phyloP scores from a whole-genome alignment of 2,329 filamentous ascomycete genomes.

The Curvularia verruculosa region DNA sequence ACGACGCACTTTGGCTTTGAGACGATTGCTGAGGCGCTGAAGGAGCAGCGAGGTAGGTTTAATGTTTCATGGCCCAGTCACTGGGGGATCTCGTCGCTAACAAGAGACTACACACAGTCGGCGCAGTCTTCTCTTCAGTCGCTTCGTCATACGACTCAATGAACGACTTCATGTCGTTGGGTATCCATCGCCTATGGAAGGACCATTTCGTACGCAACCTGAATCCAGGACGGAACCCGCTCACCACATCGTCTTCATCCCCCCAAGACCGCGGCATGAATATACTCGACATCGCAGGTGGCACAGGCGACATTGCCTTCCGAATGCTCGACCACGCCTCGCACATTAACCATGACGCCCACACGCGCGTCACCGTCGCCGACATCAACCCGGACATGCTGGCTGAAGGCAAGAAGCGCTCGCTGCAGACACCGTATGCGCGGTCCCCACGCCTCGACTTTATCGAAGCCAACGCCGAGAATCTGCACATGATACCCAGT shows the following conservation, averaged over 20 bases:
- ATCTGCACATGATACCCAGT: conserved; percentile 68
- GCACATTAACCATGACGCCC: conserved; percentile 76
- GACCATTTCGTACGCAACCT: conserved; percentile 93
- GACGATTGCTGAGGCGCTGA: conserved; percentile 80
- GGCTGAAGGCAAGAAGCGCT: conserved; percentile 81
- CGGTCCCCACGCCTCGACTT: conserved; percentile 66
- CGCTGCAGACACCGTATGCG: conserved; percentile 66
- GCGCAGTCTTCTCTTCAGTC: conserved; percentile 91
- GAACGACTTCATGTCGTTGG: conserved; percentile 99
- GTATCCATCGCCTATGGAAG: conserved; percentile 96
- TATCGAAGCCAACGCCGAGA: conserved; percentile 88
- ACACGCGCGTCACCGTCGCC: conserved; percentile 84
- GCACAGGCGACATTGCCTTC: conserved; percentile 97
- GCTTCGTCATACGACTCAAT: conserved; percentile 95
- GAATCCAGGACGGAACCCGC: conserved; percentile 73
- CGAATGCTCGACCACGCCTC: conserved; percentile 90
- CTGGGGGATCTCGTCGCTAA: conserved; percentile 23
- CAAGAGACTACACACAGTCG: conserved; percentile 61
- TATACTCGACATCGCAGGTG: conserved; percentile 95
- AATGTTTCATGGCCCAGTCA: neutral
- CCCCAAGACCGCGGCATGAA: conserved; percentile 59
- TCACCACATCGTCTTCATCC: conserved; percentile 37
- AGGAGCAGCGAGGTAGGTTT: conserved; percentile 66
- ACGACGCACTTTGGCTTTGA: conserved; percentile 92
- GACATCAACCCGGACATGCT: conserved; percentile 98